Percentiles rank a stretch among this genome's conserved stretches.
phyloP scores from a whole-genome alignment of 1,139 yeast genomes.

The Hemisphaericaspora xylofermentans region DNA sequence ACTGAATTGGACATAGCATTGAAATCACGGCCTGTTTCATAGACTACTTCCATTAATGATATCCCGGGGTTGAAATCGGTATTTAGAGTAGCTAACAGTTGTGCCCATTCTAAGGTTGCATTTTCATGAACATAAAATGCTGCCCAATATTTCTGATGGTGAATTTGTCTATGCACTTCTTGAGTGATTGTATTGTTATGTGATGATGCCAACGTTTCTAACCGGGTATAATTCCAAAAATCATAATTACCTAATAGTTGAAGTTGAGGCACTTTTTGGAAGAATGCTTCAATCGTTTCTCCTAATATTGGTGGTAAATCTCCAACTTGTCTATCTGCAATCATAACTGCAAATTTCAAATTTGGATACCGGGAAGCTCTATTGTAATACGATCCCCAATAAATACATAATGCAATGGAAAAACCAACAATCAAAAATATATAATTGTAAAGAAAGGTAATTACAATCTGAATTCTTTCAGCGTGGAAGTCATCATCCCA shows the following conservation, averaged over 20 bases:
- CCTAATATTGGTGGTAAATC: slow-evolving; percentile 28
- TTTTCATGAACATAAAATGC: slow-evolving; percentile 29
- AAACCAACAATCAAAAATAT: slow-evolving; percentile 25
- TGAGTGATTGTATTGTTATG: slow-evolving; percentile 22
- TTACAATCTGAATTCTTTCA: slow-evolving; percentile 19
- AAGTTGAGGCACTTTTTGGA: slow-evolving; percentile 22
- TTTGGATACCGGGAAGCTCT: slow-evolving; percentile 21
- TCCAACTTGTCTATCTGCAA: slow-evolving; percentile 26
- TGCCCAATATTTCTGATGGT: slow-evolving; percentile 33
- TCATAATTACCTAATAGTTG: slow-evolving; percentile 25
- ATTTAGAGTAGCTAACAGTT: slow-evolving; percentile 18
- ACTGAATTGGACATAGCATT: slow-evolving; percentile 29
- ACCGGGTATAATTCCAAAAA: slow-evolving; percentile 21
- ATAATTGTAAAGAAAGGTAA: slow-evolving; percentile 25
- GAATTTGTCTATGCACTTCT: slow-evolving; percentile 31
- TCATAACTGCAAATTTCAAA: slow-evolving; percentile 26
- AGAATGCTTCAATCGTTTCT: slow-evolving; percentile 22
- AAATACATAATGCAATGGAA: slow-evolving; percentile 24
- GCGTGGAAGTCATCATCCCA: slow-evolving; percentile 31
- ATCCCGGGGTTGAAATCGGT: slow-evolving; percentile 17
- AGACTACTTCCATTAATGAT: slow-evolving; percentile 23
- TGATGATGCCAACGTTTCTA: slow-evolving; percentile 18
- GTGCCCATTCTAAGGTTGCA: slow-evolving; percentile 24
- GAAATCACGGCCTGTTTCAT: slow-evolving; percentile 35
- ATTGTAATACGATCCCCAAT: slow-evolving; percentile 33